Evolutionary conservation across 2,329 filamentous ascomycete species (phyloP).

Genomic region (Podosphaera aphanis): DNA sequence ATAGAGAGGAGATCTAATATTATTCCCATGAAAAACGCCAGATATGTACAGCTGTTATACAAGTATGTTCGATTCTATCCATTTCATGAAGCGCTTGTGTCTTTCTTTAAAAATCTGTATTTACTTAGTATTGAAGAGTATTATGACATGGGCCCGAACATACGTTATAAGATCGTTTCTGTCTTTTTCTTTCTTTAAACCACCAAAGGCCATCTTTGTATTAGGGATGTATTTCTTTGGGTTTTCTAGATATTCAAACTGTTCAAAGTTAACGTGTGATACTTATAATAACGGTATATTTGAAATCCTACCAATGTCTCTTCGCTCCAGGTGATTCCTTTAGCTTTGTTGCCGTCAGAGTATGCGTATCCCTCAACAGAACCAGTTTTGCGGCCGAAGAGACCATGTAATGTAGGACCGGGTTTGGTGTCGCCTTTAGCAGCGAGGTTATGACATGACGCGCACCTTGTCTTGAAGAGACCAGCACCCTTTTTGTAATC

Average conservation of each 20-base stretch:
- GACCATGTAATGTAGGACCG: conserved; percentile 86
- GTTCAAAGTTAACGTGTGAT: not conserved
- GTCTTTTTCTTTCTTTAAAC: conserved; percentile 99
- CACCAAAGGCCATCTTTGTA: conserved; percentile 99
- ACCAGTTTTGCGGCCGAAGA: conserved; percentile 91
- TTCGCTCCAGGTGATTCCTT: conserved; percentile 76
- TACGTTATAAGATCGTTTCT: conserved; percentile 97
- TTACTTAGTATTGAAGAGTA: not conserved
- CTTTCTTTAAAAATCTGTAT: conserved; percentile 39
- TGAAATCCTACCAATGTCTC: conserved; percentile 45
- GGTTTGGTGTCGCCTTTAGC: conserved; percentile 87
- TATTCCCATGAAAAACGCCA: not conserved
- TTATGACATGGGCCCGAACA: conserved; percentile 16
- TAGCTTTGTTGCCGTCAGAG: conserved; percentile 98
- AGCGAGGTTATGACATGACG: conserved; percentile 95
- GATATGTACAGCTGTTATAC: conserved; percentile 11
- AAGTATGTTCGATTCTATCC: conserved; percentile 24
- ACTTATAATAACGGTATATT: not conserved
- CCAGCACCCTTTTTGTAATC: conserved; percentile 89
- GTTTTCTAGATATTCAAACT: conserved; percentile 99
- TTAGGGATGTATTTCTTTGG: conserved; percentile 99
- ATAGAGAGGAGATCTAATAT: not conserved
- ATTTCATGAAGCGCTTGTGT: conserved; percentile 20
- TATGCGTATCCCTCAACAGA: conserved; percentile 82
- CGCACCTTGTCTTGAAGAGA: conserved; percentile 98